Conservation (phyloP, 495 filamentous ascomycete species). For the Talaromyces liani region DNA sequence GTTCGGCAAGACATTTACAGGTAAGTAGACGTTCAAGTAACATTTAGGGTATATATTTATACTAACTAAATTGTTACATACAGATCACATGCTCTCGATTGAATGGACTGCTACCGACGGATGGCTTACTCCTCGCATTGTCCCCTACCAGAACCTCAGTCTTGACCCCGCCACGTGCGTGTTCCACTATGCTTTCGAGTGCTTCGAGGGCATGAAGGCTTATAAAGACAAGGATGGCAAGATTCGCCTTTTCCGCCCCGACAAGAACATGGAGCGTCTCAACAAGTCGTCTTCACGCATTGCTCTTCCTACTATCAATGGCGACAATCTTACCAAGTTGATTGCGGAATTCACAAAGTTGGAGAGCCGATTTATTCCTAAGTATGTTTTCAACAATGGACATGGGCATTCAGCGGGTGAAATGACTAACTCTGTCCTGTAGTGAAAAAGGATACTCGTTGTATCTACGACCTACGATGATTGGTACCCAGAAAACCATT, state of each 20-base stretch:
- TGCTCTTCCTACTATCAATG: slow-evolving; percentile 77
- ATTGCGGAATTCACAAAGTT: slow-evolving; percentile 71
- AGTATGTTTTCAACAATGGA: slow-evolving; percentile 28
- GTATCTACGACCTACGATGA: slow-evolving; percentile 93
- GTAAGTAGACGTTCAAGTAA: slow-evolving; percentile 29
- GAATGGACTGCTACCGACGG: slow-evolving; percentile 83
- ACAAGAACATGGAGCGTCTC: slow-evolving; percentile 91
- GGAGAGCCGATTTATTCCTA: slow-evolving; percentile 83
- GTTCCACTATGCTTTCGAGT: slow-evolving; percentile 96
- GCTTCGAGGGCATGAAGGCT: slow-evolving; percentile 98
- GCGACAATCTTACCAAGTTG: slow-evolving; percentile 63
- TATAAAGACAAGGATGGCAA: slow-evolving; percentile 73
- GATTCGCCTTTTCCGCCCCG: slow-evolving; percentile 85
- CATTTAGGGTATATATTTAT: background rate
- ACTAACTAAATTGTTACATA: background rate
- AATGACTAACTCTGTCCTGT: slow-evolving; percentile 10
- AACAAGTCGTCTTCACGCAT: slow-evolving; percentile 86
- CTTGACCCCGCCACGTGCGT: slow-evolving; percentile 95
- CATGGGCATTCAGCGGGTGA: background rate
- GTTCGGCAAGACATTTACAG: slow-evolving; percentile 84
- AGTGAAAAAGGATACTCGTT: slow-evolving; percentile 76
- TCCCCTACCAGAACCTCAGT: slow-evolving; percentile 92
- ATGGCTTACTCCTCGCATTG: slow-evolving; percentile 76
- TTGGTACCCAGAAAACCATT: slow-evolving; percentile 89
- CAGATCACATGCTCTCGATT: slow-evolving; percentile 93